phyloP scores from a whole-genome alignment of 1,284 basidiomycete genomes.

The Golubevia sp. region DNA sequence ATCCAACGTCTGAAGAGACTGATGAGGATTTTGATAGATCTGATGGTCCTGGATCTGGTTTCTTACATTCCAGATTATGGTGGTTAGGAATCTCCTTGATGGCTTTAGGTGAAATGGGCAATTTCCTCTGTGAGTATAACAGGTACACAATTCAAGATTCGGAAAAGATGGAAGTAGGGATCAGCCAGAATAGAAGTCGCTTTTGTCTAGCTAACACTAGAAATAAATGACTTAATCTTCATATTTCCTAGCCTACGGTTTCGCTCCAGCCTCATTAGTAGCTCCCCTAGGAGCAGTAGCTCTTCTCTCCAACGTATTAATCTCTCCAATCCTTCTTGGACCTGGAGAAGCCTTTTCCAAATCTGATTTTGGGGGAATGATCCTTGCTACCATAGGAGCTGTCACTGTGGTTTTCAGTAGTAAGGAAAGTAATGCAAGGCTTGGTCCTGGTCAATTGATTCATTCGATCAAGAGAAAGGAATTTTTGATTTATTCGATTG shows the following conservation, averaged over 20 bases:
- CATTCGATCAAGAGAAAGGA: constrained; percentile 33
- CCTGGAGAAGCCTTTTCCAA: constrained; percentile 54
- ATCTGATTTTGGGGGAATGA: constrained; percentile 80
- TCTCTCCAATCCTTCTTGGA: constrained; percentile 80
- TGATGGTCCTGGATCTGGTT: too few species aligned
- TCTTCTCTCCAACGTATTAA: constrained; percentile 89
- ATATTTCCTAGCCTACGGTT: constrained; percentile 74
- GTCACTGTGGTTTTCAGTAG: constrained; percentile 23
- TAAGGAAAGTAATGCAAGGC: constrained; percentile 24
- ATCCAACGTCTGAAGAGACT: too few species aligned
- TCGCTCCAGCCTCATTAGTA: constrained; percentile 89
- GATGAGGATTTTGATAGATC: too few species aligned
- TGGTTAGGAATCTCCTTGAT: constrained; percentile 88
- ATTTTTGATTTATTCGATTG: constrained; percentile 44
- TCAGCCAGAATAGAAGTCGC: neutral
- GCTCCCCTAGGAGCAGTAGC: constrained; percentile 85
- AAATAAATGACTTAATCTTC: too few species aligned
- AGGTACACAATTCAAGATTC: neutral
- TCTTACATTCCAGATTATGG: constrained; percentile 66
- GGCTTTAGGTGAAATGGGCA: constrained; percentile 87
- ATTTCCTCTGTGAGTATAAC: constrained; percentile 67
- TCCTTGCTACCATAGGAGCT: constrained; percentile 50
- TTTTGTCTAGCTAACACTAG: neutral
- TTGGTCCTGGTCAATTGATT: constrained; percentile 36
- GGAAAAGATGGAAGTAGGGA: too few species aligned